Base-by-base conservation (phyloP, 768 basidiomycete genomes). In the Calvatia gigantea region DNA sequence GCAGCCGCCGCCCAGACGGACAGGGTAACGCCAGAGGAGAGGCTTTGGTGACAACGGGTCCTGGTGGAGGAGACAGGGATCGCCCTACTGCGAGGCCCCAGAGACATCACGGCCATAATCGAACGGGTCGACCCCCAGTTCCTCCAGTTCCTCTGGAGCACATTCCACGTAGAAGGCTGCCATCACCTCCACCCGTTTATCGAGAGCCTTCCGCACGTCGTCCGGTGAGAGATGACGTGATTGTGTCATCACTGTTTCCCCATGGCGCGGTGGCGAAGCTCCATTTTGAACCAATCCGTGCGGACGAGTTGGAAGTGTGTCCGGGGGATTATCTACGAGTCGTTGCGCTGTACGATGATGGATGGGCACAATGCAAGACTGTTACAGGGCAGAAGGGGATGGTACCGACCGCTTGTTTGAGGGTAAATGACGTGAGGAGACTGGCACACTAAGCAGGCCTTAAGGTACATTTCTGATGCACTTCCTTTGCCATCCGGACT, bases 351-450 rank as follows among this genome's bases (percentile, higher is more conserved):
- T 92, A 82, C 64, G 87, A 91, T 62, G 89, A 92, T 61, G 87
- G 86, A 7, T 92, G 89, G 89, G 80, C 78, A 11, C 64, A 87
- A 49, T 90, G 89, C 58, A 69, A 70, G 41, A 88, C 86, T 61
- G 61, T 61, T 45, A 69, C 71, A 31, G 82, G 80, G 12, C 82
- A 85, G 65, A 79, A 81, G 62, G 89, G 89, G 14, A 87, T 91
- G 82, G 84, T 89, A 5, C 89, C 89, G 3, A 67, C 84, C 49
- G 87, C 89, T 67, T 91, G 89, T 66, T 69, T 91, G 59, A 55
- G 54, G 35, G 15, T 31, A 1, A 31, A 55, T 23, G 25, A 39
- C 21, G 25, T 4, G 19, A 7, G 28, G 23, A 46, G 53, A 25
- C 28, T 32, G 35, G 15, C n/a, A 21, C 12, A 42, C n/a, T n/a